Evolutionary conservation across 768 basidiomycete genomes (phyloP).

Genomic region (Multifurca ochricompacta): DNA sequence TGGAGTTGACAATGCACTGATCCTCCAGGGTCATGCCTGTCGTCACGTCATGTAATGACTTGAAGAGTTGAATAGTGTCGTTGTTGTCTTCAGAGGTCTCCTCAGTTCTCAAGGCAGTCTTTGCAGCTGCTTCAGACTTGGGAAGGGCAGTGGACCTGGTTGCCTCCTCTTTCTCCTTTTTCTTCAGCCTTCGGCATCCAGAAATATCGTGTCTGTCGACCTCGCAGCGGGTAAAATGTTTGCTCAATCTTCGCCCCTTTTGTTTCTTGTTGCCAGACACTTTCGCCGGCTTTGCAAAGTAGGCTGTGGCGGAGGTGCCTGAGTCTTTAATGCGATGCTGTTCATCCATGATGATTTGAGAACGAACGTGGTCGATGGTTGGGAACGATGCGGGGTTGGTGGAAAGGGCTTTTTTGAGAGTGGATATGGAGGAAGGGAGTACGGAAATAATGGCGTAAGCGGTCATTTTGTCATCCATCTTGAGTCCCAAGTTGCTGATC

Average conservation of each 20-base stretch:
- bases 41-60: conserved; percentile 6
- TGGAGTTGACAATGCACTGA: conserved; percentile 20
- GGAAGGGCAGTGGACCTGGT: not conserved
- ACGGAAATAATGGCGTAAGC: conserved; percentile 24
- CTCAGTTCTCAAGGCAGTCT: not conserved
- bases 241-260: not conserved
- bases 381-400: conserved; percentile 14
- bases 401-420: conserved; percentile 22
- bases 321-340: not conserved
- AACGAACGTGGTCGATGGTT: conserved; percentile 11
- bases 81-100: not conserved
- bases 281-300: not conserved
- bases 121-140: too few species aligned
- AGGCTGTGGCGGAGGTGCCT: not conserved
- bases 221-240: not conserved
- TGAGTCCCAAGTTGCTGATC: conserved; percentile 15
- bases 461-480: conserved; percentile 21
- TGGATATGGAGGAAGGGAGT: conserved; percentile 22
- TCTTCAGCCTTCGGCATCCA: conserved; percentile 1
- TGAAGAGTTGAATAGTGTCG: not conserved
- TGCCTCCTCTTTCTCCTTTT: conserved; percentile 13
- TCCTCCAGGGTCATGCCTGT: not conserved
- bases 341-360: conserved; percentile 15
- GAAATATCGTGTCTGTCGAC: not conserved
- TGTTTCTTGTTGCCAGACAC: not conserved